A percentile compares a stretch with the other conserved stretches of the same genome.
Conservation (phyloP, 139 green algal species). For the Closterium sp. region DNA sequence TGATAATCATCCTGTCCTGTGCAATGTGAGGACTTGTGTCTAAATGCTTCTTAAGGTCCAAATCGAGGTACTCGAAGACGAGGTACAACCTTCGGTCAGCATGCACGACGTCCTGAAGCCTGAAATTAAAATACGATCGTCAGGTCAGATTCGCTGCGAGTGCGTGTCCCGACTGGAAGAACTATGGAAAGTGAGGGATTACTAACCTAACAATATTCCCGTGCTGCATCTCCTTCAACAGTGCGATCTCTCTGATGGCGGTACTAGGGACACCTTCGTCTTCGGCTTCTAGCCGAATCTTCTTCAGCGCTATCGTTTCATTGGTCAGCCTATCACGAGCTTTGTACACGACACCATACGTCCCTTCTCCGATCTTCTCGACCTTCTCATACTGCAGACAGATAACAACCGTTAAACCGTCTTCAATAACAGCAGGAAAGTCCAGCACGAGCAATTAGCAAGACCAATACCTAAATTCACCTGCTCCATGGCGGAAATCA, state of each 20-base stretch:
- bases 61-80: slow-evolving; percentile 96
- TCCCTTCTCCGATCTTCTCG: slow-evolving; percentile 92
- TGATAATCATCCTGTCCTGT: slow-evolving; percentile 71
- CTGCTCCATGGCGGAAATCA: not conserved
- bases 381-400: slow-evolving; percentile 77
- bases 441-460: not conserved
- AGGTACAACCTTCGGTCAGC: slow-evolving; percentile 79
- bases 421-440: not conserved
- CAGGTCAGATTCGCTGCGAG: not conserved
- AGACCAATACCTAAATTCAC: not conserved
- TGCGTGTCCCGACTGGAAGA: not conserved
- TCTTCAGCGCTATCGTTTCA: slow-evolving; percentile 87
- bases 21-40: slow-evolving; percentile 67
- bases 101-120: slow-evolving; percentile 82
- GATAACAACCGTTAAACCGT: not conserved
- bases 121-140: not conserved
- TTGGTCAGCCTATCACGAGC: slow-evolving; percentile 66
- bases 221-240: slow-evolving; percentile 82
- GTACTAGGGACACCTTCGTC: slow-evolving; percentile 80
- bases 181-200: not conserved
- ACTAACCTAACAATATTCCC: slow-evolving; percentile 60
- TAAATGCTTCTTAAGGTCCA: slow-evolving; percentile 98
- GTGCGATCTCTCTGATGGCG: slow-evolving; percentile 80
- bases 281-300: slow-evolving; percentile 78
- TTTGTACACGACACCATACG: slow-evolving; percentile 96